phyloP scores from a whole-genome alignment of 495 filamentous ascomycete genomes.

The Aspergillus diversus region DNA sequence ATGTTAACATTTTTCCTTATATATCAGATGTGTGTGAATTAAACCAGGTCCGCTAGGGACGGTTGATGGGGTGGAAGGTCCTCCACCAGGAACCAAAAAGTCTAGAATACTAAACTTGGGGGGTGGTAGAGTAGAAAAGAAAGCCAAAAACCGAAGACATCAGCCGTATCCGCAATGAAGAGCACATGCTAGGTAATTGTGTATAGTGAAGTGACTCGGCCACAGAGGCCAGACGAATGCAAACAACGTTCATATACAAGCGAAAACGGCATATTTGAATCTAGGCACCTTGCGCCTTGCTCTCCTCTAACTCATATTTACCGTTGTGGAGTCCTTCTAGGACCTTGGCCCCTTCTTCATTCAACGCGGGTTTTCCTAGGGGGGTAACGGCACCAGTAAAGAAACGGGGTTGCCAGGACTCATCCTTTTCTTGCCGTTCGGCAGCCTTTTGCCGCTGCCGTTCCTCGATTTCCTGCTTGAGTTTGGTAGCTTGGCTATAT shows the following conservation, averaged over 20 bases:
- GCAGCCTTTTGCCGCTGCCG: slow-evolving; percentile 81
- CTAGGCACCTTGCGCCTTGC: slow-evolving; percentile 46
- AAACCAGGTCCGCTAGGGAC: too few relatives aligned
- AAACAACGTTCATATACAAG: slow-evolving; percentile 13
- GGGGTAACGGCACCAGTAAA: slow-evolving; percentile 77
- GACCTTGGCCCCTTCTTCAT: slow-evolving; percentile 71
- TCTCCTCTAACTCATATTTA: slow-evolving; percentile 60
- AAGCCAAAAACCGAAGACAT: too few relatives aligned
- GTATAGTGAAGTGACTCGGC: background rate
- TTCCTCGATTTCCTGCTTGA: slow-evolving; percentile 93
- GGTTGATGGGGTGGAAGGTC: too few relatives aligned
- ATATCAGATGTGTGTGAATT: too few relatives aligned
- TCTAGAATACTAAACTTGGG: too few relatives aligned
- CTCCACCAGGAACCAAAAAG: too few relatives aligned
- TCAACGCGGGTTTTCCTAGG: slow-evolving; percentile 77
- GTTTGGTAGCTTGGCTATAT: slow-evolving; percentile 77
- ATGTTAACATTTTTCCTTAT: too few relatives aligned
- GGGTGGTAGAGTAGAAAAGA: too few relatives aligned
- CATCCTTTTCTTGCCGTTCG: slow-evolving; percentile 66
- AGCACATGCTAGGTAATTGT: too few relatives aligned
- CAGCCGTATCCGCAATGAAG: too few relatives aligned
- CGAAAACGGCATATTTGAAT: background rate
- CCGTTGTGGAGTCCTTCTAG: slow-evolving; percentile 68
- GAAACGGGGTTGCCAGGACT: slow-evolving; percentile 85
- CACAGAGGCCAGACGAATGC: slow-evolving; percentile 8